A percentile compares a stretch with the other conserved stretches of the same genome.
phyloP scores from a whole-genome alignment of 2,329 filamentous ascomycete genomes.

The Neospermospora avenae region DNA sequence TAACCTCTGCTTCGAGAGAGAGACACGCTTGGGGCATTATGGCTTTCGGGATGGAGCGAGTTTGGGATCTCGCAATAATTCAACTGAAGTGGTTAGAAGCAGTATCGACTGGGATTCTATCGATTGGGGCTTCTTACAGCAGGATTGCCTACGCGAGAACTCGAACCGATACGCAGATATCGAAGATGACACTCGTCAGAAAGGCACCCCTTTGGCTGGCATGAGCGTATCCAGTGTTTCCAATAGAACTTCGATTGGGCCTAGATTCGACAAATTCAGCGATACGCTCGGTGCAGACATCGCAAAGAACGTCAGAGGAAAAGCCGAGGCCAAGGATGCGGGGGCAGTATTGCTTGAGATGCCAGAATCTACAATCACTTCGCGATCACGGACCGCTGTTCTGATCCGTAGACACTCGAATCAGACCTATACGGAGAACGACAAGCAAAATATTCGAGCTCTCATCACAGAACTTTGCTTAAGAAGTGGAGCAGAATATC shows the following conservation, averaged over 20 bases:
- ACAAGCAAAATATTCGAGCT: slow-evolving; percentile 74
- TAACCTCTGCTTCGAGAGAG: slow-evolving; percentile 64
- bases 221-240: not conserved
- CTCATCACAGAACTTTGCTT: slow-evolving; percentile 75
- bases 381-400: slow-evolving; percentile 60
- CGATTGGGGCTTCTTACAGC: slow-evolving; percentile 69
- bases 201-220: not conserved
- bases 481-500: slow-evolving; percentile 75
- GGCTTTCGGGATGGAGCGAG: slow-evolving; percentile 43
- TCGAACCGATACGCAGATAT: slow-evolving; percentile 52
- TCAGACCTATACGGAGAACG: slow-evolving; percentile 74
- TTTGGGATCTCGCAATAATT: not conserved
- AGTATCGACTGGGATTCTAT: slow-evolving; percentile 59
- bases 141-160: slow-evolving; percentile 63
- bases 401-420: slow-evolving; percentile 73
- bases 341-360: slow-evolving; percentile 8
- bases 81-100: slow-evolving; percentile 21
- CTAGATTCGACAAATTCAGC: slow-evolving; percentile 7
- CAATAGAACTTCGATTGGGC: not conserved
- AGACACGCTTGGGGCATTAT: slow-evolving; percentile 67
- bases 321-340: not conserved
- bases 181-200: not conserved
- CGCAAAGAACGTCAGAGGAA: not conserved
- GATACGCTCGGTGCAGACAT: not conserved
- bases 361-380: not conserved